phyloP scores from a whole-genome alignment of 495 filamentous ascomycete species.

The Chaetomium cochliodes region DNA sequence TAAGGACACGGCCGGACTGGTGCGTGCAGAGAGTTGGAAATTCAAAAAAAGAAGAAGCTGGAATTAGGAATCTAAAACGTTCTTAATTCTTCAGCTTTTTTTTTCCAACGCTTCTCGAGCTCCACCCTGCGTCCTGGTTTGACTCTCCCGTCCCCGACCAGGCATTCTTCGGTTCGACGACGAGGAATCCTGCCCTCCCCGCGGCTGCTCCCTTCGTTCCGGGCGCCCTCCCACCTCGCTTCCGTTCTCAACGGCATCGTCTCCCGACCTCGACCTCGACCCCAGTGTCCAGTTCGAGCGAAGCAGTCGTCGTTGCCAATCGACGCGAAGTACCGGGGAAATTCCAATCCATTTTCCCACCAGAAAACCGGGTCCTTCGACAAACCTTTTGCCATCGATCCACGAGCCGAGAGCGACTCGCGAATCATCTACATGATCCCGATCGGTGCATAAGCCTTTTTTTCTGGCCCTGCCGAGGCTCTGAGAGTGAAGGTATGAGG shows the following conservation, averaged over 20 bases:
- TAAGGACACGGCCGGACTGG: slow-evolving; percentile 35
- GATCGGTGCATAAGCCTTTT: slow-evolving; percentile 34
- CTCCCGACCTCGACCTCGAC: slow-evolving; percentile 20
- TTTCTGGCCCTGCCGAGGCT: slow-evolving; percentile 35
- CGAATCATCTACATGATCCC: slow-evolving; percentile 37
- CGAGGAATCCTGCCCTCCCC: slow-evolving; percentile 36
- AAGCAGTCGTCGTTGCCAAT: slow-evolving; percentile 10
- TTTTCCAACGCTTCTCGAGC: slow-evolving; percentile 7
- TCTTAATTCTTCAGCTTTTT: slow-evolving; percentile 23
- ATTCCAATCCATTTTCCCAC: slow-evolving; percentile 4
- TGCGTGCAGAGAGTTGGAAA: slow-evolving; percentile 24
- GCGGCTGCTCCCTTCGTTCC: slow-evolving; percentile 37
- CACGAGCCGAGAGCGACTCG: slow-evolving; percentile 16
- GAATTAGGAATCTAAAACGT: slow-evolving; percentile 22
- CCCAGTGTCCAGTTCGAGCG: slow-evolving; percentile 9
- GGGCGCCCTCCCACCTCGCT: slow-evolving; percentile 17
- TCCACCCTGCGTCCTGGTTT: slow-evolving; percentile 22
- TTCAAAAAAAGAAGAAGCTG: slow-evolving; percentile 22
- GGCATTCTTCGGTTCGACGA: slow-evolving; percentile 42
- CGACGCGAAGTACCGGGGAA: slow-evolving; percentile 9
- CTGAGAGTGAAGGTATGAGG: slow-evolving; percentile 39
- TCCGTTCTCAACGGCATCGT: slow-evolving; percentile 21
- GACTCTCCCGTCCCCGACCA: slow-evolving; percentile 19
- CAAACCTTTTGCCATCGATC: slow-evolving; percentile 13
- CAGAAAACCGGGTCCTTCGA: slow-evolving; percentile 13